phyloP scores from a whole-genome alignment of 23 red algal genomes.

The Chondrus crispus region DNA sequence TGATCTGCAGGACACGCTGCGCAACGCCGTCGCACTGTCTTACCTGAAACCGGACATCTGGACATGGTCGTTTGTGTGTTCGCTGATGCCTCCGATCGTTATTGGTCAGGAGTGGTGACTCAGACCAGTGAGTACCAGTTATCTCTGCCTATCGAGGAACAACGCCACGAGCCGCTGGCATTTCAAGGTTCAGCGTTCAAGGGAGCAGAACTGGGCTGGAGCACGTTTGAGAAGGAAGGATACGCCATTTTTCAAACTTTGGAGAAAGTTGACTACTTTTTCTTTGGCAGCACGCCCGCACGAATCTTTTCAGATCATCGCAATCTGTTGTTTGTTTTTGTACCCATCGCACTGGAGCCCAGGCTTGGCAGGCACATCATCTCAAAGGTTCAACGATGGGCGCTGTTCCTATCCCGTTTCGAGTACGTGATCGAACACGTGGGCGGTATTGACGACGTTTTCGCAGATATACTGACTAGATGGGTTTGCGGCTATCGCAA shows the following conservation, averaged over 20 bases:
- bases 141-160: neutral
- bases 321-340: neutral
- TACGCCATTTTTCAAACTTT: neutral
- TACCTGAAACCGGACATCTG: neutral
- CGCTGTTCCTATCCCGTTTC: neutral
- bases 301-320: constrained; percentile 10
- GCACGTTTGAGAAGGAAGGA: neutral
- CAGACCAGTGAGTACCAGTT: neutral
- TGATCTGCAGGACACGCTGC: constrained; percentile 10
- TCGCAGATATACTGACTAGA: neutral
- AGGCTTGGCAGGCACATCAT: neutral
- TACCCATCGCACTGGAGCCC: neutral
- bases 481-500: neutral
- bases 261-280: neutral
- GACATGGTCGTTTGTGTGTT: neutral
- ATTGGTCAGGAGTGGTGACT: neutral
- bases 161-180: constrained; percentile 17
- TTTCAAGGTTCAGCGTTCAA: neutral
- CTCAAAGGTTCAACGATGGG: neutral
- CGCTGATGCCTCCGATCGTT: neutral
- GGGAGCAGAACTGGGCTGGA: neutral
- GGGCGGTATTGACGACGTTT: neutral
- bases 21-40: neutral
- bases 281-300: neutral
- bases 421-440: constrained; percentile 3